Percentiles rank a stretch among this genome's conserved stretches.
These are phyloP conservation scores for Globisporangium splendens DNA, from an alignment of 352 stramenopile genomes.

Conservation along the genomic window DNA sequence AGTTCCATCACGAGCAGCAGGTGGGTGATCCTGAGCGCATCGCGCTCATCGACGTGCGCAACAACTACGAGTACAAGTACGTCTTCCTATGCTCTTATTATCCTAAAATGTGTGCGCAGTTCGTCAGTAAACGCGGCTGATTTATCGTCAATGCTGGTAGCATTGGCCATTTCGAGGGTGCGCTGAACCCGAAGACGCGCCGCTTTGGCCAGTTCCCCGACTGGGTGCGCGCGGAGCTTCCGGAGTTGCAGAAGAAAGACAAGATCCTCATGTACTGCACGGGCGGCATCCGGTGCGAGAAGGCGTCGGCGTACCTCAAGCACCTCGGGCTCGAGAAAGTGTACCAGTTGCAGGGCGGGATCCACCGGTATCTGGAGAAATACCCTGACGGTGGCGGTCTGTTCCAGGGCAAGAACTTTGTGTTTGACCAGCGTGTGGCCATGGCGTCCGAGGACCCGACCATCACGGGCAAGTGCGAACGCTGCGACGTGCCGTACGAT, in stretches of 20 bases:
- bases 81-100: conserved; percentile 1
- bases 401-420: conserved; percentile 85
- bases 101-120: not conserved
- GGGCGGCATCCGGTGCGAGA: conserved; percentile 81
- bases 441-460: conserved; percentile 50
- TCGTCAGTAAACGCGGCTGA: not conserved
- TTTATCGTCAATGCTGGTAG: conserved; percentile 12
- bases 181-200: conserved; percentile 76
- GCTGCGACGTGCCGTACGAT: conserved; percentile 60
- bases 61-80: conserved; percentile 79
- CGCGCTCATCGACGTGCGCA: conserved; percentile 72
- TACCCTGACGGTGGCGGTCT: conserved; percentile 63
- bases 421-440: conserved; percentile 80
- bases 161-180: conserved; percentile 68
- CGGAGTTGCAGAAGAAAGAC: conserved; percentile 53
- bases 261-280: conserved; percentile 89
- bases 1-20: conserved; percentile 54
- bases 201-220: conserved; percentile 79
- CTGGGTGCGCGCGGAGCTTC: conserved; percentile 54
- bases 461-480: conserved; percentile 61
- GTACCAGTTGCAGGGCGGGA: conserved; percentile 77
- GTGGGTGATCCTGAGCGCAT: conserved; percentile 18
- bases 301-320: conserved; percentile 74
- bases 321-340: conserved; percentile 67
- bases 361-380: conserved; percentile 81